Evolutionary conservation across 495 filamentous ascomycete species (phyloP), one percentile per base, ranked within the genome.

Genomic region (Xanthoparmelia taractica): DNA sequence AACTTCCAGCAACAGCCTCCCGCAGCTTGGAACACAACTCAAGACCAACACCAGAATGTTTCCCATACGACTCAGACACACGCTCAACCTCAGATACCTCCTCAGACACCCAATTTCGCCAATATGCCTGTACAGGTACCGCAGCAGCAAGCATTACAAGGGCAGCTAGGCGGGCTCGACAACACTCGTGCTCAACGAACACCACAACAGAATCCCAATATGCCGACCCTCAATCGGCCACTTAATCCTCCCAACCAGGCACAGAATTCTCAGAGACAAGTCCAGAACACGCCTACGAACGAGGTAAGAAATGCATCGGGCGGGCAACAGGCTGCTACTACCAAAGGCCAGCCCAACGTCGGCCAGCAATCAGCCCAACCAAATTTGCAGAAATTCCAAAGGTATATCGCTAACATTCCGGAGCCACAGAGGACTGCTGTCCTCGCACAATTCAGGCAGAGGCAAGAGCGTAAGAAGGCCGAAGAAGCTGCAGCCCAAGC

Each of bases 171-270:
- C 12, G 75, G 76, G 2, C 68, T 80, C 20, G 75, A 74, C 54
- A 69, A 70, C 20, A 67, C 43, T 58, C 61, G 54, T 13, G 58
- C 36, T 34, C 64, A 63, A 25, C 62, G 58, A 18, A 67, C 59
- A 50, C 64, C 69, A 1, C 79, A 79, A 58, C 81, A 82, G 60
- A 81, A 57, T 13, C 63, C 62, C 8, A 58, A 76, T 58, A 85
- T 86, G 83, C 74, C 81, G 0, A 83, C 81, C 74, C 73, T 86
- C 45, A 87, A 83, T 45, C 80, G 80, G 57, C 82, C 83, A 0
- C 80, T 86, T 73, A 75, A 73, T 27, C 76, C 78, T 7, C 68
- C 71, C 8, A 73, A 71, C 31, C 79, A 79, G 61, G 68, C 68
- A 10, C 77, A 74, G 54, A 72, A 70, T 3, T 73, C 77, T 69